Evolutionary conservation across 129 eudicot species (phyloP).

Genomic region (Lactuca sativa): DNA sequence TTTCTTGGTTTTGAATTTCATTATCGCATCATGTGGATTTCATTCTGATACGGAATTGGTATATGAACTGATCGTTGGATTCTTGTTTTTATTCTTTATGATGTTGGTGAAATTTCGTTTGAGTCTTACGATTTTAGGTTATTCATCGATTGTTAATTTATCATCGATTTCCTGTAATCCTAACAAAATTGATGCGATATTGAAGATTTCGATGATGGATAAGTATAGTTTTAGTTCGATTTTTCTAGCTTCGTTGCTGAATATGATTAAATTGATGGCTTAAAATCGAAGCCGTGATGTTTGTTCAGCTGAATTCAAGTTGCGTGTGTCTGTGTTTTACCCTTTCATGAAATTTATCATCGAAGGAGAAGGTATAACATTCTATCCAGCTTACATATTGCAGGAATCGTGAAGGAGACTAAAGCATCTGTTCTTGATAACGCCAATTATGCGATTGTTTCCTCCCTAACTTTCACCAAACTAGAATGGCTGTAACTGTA

Average conservation of each 20-base stretch:
- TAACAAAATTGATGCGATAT: neutral
- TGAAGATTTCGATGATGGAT: neutral
- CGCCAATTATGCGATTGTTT: conserved; percentile 16
- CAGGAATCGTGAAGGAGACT: conserved; percentile 29
- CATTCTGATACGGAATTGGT: conserved; percentile 8
- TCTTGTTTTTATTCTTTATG: conserved; percentile 13
- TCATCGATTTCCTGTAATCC: neutral
- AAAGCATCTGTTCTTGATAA: conserved; percentile 16
- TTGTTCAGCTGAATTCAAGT: conserved; percentile 29
- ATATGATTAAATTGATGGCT: neutral
- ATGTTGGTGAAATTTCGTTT: neutral
- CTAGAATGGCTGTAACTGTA: conserved; percentile 47
- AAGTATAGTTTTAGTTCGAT: conserved; percentile 25
- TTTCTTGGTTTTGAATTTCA: conserved; percentile 3
- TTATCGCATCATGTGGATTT: conserved; percentile 19
- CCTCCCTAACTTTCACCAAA: conserved; percentile 13
- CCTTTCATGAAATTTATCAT: conserved; percentile 4
- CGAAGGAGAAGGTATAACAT: conserved; percentile 21
- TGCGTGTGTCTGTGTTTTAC: conserved; percentile 19
- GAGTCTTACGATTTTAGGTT: conserved; percentile 6
- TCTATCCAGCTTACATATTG: conserved; percentile 12
- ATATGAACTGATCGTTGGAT: conserved; percentile 19
- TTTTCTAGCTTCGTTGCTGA: conserved; percentile 4
- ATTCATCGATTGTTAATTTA: conserved; percentile 6
- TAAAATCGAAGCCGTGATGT: conserved; percentile 13